Base-by-base conservation (phyloP, 1,284 basidiomycete genomes). In the Cerrena zonata region DNA sequence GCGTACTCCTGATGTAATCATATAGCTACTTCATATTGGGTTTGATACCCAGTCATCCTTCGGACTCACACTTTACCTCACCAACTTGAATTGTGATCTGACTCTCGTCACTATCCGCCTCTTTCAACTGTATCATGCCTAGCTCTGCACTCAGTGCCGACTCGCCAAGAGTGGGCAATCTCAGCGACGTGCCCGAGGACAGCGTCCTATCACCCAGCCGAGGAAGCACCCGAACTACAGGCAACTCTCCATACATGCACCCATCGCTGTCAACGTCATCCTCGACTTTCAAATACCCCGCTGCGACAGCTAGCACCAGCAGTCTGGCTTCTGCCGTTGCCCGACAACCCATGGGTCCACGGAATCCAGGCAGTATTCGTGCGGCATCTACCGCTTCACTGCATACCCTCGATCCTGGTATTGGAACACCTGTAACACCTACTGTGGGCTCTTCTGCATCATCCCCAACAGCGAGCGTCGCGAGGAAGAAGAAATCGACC, bases 121-220 rank as follows among this genome's bases (percentile, higher is more conserved):
- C n/a, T n/a, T n/a, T n/a, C n/a, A n/a, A n/a, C n/a, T n/a, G n/a
- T n/a, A n/a, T n/a, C 13, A 47, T 47, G 46, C 46, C 46, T 21
- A 19, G 19, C 36, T 39, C 47, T 24, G 47, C 47, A 10, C 15
- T 49, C 4, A 26, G 47, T 12, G 21, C 60, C 25, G 62, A 62
- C 51, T 64, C 62, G 11, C 61, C 62, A 3, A 45, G 59, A 21
- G 36, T 59, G 18, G 50, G 49, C 42, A 50, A 52, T 7, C 65
- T 75, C 56, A 69, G 60, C 54, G 72, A 74, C 56, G 73, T 75
- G 11, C 73, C 72, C 21, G 73, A 75, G 51, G 72, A 73, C 50
- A 62, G 59, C 37, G 55, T 61, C 1, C 58, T 61, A 51, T 62
- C 64, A 21, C 60, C 67, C 22, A 57, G 51, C 23, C 56, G 58